These are phyloP conservation scores for Aspergillus uvarum DNA, from an alignment of 2,329 filamentous ascomycete species.

Conservation along the genomic window DNA sequence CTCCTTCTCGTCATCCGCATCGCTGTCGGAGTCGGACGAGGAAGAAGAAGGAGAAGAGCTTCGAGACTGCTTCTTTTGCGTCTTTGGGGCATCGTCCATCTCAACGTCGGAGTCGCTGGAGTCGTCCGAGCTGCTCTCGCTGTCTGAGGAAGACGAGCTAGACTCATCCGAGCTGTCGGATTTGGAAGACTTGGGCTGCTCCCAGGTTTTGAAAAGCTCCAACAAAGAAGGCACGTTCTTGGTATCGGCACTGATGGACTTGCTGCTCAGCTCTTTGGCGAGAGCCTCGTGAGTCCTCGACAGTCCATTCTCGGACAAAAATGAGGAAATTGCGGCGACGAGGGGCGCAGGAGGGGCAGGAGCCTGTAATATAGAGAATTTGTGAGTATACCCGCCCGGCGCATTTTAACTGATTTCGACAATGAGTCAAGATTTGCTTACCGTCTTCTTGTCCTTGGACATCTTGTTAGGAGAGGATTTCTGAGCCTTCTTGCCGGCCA, in stretches of 20 bases:
- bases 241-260: conserved; percentile 25
- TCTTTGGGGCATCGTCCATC: conserved; percentile 42
- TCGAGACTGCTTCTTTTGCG: conserved; percentile 32
- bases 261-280: conserved; percentile 56
- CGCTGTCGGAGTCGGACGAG: conserved; percentile 45
- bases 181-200: conserved; percentile 20
- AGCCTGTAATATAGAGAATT: conserved; percentile 19
- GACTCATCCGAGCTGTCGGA: conserved; percentile 18
- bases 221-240: conserved; percentile 40
- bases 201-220: conserved; percentile 40
- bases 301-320: conserved; percentile 67
- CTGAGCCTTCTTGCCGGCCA: conserved; percentile 29
- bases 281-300: conserved; percentile 61
- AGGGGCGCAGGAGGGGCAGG: conserved; percentile 58
- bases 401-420: background rate
- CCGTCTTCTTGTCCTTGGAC: conserved; percentile 26
- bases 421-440: background rate
- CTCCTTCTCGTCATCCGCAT: conserved; percentile 53
- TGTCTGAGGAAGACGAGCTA: conserved; percentile 20
- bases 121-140: conserved; percentile 35
- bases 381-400: conserved; percentile 9
- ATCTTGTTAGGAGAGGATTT: conserved; percentile 24
- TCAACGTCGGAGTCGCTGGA: conserved; percentile 45
- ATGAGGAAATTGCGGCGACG: conserved; percentile 65
- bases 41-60: conserved; percentile 33